These are phyloP conservation scores for Chytriomyces sp. DNA, from an alignment of 192 early-diverging fungal genomes.

Conservation along the genomic window DNA sequence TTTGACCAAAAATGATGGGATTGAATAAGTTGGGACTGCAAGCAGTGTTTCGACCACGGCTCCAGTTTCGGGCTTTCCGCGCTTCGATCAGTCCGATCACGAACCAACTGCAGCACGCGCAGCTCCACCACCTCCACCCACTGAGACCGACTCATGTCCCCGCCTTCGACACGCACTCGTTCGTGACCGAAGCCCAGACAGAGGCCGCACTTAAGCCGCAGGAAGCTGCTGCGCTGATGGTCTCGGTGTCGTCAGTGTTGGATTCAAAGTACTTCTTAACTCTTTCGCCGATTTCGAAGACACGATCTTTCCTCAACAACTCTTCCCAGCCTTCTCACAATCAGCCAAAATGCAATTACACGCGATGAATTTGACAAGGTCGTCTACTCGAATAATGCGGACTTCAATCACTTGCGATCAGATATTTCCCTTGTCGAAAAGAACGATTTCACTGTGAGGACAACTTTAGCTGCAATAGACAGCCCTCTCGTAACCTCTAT, in stretches of 20 bases:
- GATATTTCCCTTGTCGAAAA: conserved; percentile 89
- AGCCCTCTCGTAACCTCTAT: not conserved
- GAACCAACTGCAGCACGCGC: not conserved
- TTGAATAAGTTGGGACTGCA: too few relatives aligned
- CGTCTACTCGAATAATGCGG: conserved; percentile 85
- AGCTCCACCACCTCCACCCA: not conserved
- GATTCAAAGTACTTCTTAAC: too few relatives aligned
- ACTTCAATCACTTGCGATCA: conserved; percentile 85
- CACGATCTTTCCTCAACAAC: not conserved
- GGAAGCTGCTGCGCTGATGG: conserved; percentile 57
- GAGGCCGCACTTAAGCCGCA: not conserved
- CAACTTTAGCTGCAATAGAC: not conserved
- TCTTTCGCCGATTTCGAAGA: too few relatives aligned
- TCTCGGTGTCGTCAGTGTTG: too few relatives aligned
- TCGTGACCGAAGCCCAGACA: not conserved
- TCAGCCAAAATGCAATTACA: conserved; percentile 39
- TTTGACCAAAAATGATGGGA: too few relatives aligned
- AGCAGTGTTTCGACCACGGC: too few relatives aligned
- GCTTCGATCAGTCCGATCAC: not conserved
- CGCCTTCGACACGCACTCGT: conserved; percentile 5
- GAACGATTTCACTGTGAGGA: conserved; percentile 76
- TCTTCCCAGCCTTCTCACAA: conserved; percentile 36
- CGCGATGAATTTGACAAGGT: conserved; percentile 61
- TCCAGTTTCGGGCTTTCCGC: too few relatives aligned
- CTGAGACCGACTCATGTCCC: not conserved